Percentiles rank a stretch among this genome's conserved stretches.
Conservation (phyloP, 352 stramenopile genomes). For the Thalassiosira exigua region DNA sequence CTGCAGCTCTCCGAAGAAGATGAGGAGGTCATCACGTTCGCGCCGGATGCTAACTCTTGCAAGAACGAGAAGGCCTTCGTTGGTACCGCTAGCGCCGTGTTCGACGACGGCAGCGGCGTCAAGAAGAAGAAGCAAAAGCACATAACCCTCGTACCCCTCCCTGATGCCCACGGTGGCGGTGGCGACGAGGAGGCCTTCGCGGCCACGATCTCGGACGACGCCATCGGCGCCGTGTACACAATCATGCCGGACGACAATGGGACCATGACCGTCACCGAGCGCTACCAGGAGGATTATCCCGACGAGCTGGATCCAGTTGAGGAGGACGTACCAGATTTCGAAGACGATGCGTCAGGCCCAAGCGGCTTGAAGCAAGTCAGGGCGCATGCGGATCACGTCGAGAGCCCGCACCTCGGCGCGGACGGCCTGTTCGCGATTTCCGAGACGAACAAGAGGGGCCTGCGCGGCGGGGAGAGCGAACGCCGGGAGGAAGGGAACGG, state of each 20-base stretch:
- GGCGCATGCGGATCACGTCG: no score
- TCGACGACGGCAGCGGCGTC: no score
- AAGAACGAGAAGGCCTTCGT: conserved; percentile 6
- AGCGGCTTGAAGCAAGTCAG: no score
- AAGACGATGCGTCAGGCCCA: no score
- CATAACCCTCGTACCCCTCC: conserved; percentile 20
- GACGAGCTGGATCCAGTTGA: conserved; percentile 9
- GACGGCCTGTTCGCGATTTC: no score
- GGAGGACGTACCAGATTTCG: no score
- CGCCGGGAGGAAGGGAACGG: no score
- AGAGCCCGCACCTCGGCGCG: no score
- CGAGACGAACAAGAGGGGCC: no score
- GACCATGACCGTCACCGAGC: conserved; percentile 10
- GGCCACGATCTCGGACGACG: conserved; percentile 8
- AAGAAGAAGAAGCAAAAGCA: conserved; percentile 17
- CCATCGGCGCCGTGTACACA: conserved; percentile 17
- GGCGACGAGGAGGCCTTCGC: neutral
- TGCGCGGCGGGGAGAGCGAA: no score
- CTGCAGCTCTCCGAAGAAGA: conserved; percentile 2
- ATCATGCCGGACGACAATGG: conserved; percentile 9
- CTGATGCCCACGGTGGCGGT: no score
- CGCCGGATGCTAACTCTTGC: conserved; percentile 5
- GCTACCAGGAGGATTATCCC: conserved; percentile 18
- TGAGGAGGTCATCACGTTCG: conserved; percentile 3
- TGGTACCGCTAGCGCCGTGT: no score